Conservation (phyloP, 192 early-diverging fungal genomes). For the Umbelopsis isabellina region DNA sequence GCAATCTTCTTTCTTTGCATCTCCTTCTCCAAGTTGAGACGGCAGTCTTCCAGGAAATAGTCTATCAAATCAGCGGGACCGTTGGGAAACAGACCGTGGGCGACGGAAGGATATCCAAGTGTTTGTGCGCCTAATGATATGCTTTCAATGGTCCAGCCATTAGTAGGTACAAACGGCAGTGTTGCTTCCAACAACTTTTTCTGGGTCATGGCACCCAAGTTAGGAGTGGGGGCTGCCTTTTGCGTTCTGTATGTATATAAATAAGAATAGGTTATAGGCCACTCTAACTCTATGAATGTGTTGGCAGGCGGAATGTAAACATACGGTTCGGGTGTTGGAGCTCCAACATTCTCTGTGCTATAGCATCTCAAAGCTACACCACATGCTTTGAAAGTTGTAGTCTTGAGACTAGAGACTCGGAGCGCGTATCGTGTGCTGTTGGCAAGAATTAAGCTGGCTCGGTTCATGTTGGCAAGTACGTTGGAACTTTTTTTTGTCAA, state of each 20-base stretch:
- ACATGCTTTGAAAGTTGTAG: too few relatives aligned
- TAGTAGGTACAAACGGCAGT: constrained; percentile 63
- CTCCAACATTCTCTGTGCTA: too few relatives aligned
- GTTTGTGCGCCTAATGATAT: constrained; percentile 64
- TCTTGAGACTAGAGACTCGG: too few relatives aligned
- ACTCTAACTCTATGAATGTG: too few relatives aligned
- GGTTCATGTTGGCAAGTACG: too few relatives aligned
- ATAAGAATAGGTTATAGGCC: neutral
- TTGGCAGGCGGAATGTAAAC: too few relatives aligned
- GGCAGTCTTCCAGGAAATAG: constrained; percentile 72
- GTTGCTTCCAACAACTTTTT: constrained; percentile 56
- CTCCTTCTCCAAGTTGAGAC: constrained; percentile 60
- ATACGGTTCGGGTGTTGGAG: too few relatives aligned
- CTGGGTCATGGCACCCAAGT: constrained; percentile 44
- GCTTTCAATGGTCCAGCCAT: constrained; percentile 79
- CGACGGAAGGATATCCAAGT: constrained; percentile 71
- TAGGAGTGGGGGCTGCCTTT: constrained; percentile 2
- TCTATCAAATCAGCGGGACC: constrained; percentile 74
- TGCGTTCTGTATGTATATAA: neutral
- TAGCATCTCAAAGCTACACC: too few relatives aligned
- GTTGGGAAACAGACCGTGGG: constrained; percentile 67
- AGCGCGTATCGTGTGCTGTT: too few relatives aligned
- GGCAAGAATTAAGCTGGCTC: too few relatives aligned
- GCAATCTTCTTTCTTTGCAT: constrained; percentile 39
- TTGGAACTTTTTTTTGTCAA: too few relatives aligned